These are phyloP conservation scores for Naganishia onofrii DNA, from an alignment of 768 basidiomycete genomes.

Conservation along the genomic window DNA sequence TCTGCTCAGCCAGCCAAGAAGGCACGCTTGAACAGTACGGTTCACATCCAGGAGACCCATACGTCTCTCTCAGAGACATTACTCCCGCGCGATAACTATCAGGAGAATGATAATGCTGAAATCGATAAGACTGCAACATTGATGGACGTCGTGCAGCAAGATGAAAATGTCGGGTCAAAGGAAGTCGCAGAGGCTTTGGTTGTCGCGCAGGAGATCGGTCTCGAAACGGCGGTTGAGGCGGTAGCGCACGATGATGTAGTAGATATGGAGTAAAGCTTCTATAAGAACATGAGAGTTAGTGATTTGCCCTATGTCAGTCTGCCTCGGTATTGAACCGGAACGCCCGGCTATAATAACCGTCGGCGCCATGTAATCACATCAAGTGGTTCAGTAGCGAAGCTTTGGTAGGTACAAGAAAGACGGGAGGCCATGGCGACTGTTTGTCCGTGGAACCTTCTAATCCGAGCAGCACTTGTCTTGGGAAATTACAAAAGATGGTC, in stretches of 20 bases:
- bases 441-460: no score
- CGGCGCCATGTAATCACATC: no score
- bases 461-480: no score
- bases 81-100: background rate
- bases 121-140: background rate
- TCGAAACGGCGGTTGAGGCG: background rate
- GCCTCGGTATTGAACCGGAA: background rate
- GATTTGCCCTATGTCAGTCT: background rate
- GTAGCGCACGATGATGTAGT: background rate
- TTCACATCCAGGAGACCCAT: background rate
- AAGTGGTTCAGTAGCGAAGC: no score
- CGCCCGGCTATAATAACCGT: background rate
- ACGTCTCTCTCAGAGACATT: background rate
- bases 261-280: background rate
- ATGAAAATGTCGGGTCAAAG: background rate
- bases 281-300: background rate
- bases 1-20: constrained; percentile 4
- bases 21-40: constrained; percentile 9
- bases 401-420: no score
- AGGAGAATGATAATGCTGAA: background rate
- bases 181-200: background rate
- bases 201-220: background rate
- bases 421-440: no score
- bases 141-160: background rate
- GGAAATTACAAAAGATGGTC: no score